Percentiles rank a stretch among this genome's conserved stretches.
These are phyloP conservation scores for Rosa multiflora DNA, from an alignment of 306 rosid genomes.

Conservation along the genomic window DNA sequence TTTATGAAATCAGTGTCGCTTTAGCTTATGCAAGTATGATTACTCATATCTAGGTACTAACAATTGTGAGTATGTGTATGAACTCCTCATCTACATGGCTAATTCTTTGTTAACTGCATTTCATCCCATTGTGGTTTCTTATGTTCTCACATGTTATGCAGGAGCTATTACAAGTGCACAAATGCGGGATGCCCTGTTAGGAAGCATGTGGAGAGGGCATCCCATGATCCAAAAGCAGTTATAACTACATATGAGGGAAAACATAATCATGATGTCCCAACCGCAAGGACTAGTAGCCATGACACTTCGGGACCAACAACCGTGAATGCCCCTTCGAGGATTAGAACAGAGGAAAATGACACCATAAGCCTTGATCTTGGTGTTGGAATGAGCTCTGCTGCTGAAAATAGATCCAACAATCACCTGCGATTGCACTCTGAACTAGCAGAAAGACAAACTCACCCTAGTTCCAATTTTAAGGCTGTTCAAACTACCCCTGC, in stretches of 20 bases:
- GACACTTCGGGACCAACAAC: conserved; percentile 57
- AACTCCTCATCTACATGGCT: neutral
- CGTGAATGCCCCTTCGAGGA: conserved; percentile 40
- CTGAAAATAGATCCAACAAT: conserved; percentile 54
- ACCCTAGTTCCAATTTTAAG: conserved; percentile 51
- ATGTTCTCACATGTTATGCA: conserved; percentile 36
- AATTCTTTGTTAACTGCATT: conserved; percentile 7
- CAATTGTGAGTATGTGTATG: neutral
- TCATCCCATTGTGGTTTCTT: conserved; percentile 24
- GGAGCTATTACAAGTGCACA: conserved; percentile 99
- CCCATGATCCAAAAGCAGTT: conserved; percentile 96
- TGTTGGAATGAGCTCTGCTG: conserved; percentile 63
- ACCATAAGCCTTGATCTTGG: conserved; percentile 94
- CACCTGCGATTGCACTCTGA: conserved; percentile 53
- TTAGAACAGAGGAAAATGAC: conserved; percentile 68
- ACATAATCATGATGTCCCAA: conserved; percentile 94
- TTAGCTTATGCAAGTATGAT: neutral
- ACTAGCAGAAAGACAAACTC: conserved; percentile 44
- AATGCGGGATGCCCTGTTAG: conserved; percentile 93
- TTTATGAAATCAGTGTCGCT: neutral
- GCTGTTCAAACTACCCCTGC: conserved; percentile 50
- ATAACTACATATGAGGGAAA: conserved; percentile 96
- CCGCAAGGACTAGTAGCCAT: conserved; percentile 79
- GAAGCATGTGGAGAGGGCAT: conserved; percentile 97
- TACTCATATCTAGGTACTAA: neutral